Evolutionary conservation across 257 asterid species (phyloP).

Genomic region (Ophiorrhiza pumila): DNA sequence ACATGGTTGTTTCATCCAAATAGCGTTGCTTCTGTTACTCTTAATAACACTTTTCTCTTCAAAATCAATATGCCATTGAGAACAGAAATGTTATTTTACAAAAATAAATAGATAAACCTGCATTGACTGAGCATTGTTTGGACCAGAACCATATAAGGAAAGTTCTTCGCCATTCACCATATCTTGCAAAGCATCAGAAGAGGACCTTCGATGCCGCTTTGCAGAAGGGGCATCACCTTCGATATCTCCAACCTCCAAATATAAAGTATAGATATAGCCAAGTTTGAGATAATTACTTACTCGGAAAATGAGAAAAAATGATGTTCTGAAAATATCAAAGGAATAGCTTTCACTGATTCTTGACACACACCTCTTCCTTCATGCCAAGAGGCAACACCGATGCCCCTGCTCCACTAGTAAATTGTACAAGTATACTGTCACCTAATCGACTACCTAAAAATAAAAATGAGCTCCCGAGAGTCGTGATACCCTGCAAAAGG

Average conservation of each 20-base stretch:
- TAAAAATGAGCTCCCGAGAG: constrained; percentile 82
- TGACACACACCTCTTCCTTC: constrained; percentile 74
- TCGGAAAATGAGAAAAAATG: not conserved
- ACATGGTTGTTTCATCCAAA: not conserved
- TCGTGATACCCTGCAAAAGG: constrained; percentile 62
- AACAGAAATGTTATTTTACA: constrained; percentile 8
- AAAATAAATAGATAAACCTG: constrained; percentile 53
- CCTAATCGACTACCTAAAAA: constrained; percentile 97
- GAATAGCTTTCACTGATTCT: not conserved
- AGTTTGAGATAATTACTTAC: constrained; percentile 11
- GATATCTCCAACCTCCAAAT: constrained; percentile 79
- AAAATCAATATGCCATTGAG: constrained; percentile 12
- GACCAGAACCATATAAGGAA: constrained; percentile 70
- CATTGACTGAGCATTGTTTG: constrained; percentile 69
- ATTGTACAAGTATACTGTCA: constrained; percentile 95
- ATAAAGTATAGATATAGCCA: constrained; percentile 19
- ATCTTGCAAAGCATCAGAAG: constrained; percentile 87
- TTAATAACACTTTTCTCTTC: not conserved
- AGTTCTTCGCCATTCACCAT: constrained; percentile 78
- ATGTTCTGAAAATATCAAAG: not conserved
- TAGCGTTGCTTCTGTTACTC: not conserved
- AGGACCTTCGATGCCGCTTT: constrained; percentile 73
- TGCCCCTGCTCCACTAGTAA: constrained; percentile 69
- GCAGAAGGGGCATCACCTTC: constrained; percentile 73
- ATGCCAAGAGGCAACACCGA: constrained; percentile 54